These are phyloP conservation scores for Chalciporus pseudorubinellus DNA, from an alignment of 768 basidiomycete genomes.

Conservation along the genomic window DNA sequence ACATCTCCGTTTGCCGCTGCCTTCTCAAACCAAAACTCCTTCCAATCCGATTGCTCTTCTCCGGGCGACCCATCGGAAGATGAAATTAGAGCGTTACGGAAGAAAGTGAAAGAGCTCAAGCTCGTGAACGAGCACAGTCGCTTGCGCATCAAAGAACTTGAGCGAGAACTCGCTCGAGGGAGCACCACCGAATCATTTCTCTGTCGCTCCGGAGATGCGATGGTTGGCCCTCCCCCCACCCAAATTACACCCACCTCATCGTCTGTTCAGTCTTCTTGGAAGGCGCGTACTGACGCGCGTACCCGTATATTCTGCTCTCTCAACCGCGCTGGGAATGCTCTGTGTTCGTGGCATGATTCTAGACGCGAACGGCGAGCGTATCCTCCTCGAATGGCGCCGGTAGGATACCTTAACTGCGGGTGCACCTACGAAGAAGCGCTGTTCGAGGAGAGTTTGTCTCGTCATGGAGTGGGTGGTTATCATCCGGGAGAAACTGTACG, in stretches of 20 bases:
- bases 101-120: conserved; percentile 62
- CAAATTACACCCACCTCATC: conserved; percentile 38
- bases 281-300: conserved; percentile 70
- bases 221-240: conserved; percentile 14
- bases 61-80: conserved; percentile 36
- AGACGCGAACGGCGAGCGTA: conserved; percentile 74
- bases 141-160: conserved; percentile 47
- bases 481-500: conserved; percentile 81
- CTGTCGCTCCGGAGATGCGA: conserved; percentile 15
- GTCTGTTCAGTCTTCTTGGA: conserved; percentile 59
- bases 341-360: conserved; percentile 90
- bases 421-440: conserved; percentile 83
- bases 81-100: conserved; percentile 55
- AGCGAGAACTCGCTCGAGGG: conserved; percentile 40
- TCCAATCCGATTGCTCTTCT: conserved; percentile 20
- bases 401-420: conserved; percentile 79
- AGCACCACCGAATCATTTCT: conserved; percentile 25
- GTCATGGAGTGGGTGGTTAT: conserved; percentile 79
- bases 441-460: conserved; percentile 80
- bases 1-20: conserved; percentile 3
- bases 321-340: conserved; percentile 84
- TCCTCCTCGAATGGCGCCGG: conserved; percentile 79
- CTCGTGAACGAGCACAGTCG: conserved; percentile 51
- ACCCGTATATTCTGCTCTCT: conserved; percentile 71
- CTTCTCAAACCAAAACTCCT: conserved; percentile 4